Base-by-base conservation (phyloP, 257 asterid species). In the Solanum chiquidenum region DNA sequence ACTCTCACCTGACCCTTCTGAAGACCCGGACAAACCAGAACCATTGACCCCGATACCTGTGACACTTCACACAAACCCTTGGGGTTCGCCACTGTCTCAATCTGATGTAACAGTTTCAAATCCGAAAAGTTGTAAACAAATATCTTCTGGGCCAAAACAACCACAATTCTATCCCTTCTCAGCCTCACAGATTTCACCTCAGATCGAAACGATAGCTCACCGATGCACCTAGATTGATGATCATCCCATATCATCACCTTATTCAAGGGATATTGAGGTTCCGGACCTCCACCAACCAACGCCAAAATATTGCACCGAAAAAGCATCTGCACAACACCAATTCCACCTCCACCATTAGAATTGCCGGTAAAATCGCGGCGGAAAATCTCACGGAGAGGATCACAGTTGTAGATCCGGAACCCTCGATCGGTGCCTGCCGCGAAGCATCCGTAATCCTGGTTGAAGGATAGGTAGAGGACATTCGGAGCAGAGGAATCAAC, bases 201-300 rank as follows among this genome's bases (percentile, higher is more conserved):
- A 9, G 98, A 94, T 91, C 98, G 91, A 82, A 96, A 96, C 5
- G 98, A 93, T 1, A 96, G 87, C 55, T 96, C 99, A 23, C 98
- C 99, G 6, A 95, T 94, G 69, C 99, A 96, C n/a, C 98, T 90
- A 37, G 93, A 91, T 83, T 92, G 95, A 86, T 94, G 94, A 88
- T 95, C 98, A 88, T 95, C 98, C 98, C 99, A 96, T 64, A 96
- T 93, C 99, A 96, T 95, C 40, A 96, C 99, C 92, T 96, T 96
- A 83, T 94, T 94, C 52, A 93, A 79, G 1, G 98, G 95, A 85
- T 94, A 96, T 88, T 94, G 98, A 6, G 98, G 98, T 29, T 93
- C 89, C 10, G 95, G 94, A 34, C 97, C 98, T 5, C 99, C 98
- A 29, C 99, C 99, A 12, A 95, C 98, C 9, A 96, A 68, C 2